Evolutionary conservation across 805 yeast genomes (phyloP), one percentile per base, ranked within the genome.

Genomic region (Starmerella bombicola): DNA sequence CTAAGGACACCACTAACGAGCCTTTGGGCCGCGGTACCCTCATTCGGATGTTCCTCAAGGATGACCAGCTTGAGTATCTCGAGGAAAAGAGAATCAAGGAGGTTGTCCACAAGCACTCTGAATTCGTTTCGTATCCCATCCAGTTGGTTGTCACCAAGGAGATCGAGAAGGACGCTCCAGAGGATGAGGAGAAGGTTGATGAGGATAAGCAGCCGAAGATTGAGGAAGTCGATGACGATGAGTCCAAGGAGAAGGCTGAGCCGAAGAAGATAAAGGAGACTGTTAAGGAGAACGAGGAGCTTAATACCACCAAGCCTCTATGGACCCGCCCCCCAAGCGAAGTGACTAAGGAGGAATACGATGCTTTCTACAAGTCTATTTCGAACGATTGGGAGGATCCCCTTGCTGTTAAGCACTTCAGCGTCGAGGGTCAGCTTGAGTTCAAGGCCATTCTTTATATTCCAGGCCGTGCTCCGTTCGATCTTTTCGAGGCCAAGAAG

Each of bases 361-460:
- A 91, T 60, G 93, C 97, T 46, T 91, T 91, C 81, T 91, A 91
- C 82, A 91, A 91, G 74, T 85, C 97, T 38, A 91, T 91, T 62
- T 86, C 98, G 43, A 91, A 91, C 70, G 99, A 91, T 70, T 91
- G 98, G 98, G 98, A 91, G 73, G 98, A 91, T 65, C 99, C 95
- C 69, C 77, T 91, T 64, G 96, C 96, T 55, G 97, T 91, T 55
- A 91, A 91, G 77, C 99, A 91, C 72, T 91, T 91, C 76, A 83
- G 95, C 38, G 99, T 91, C 61, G 99, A 91, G 74, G 99, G 99
- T 75, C 98, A 91, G 74, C 77, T 91, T 60, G 99, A 91, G 74
- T 91, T 91, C 78, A 86, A 80, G 73, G 97, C 98, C 51, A 91
- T 91, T 62, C 73, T 91, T 59, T 91, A 84, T 62, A 76, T 91